Percentiles rank a stretch among this genome's conserved stretches.
Evolutionary conservation across 495 filamentous ascomycete genomes (phyloP).

Genomic region (Penicillium roqueforti): DNA sequence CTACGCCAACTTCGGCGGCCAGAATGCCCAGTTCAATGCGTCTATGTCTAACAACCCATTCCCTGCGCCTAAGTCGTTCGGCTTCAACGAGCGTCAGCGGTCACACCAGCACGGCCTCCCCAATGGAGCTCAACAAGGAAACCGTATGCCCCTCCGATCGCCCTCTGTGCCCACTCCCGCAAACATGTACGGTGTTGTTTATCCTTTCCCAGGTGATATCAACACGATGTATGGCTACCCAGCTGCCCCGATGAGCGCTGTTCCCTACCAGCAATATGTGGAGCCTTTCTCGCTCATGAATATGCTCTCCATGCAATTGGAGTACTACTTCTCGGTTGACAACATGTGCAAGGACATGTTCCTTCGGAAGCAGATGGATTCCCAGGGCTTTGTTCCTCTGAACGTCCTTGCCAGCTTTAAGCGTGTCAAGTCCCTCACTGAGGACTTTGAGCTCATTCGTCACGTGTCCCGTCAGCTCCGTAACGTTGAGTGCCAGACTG

Average conservation of each 20-base stretch:
- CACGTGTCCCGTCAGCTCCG: constrained; percentile 66
- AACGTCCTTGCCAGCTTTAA: constrained; percentile 75
- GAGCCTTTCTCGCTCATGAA: constrained; percentile 52
- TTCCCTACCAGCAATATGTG: constrained; percentile 58
- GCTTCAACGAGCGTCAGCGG: constrained; percentile 41
- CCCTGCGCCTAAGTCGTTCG: constrained; percentile 36
- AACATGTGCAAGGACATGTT: constrained; percentile 94
- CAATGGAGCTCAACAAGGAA: constrained; percentile 36
- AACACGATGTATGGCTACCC: constrained; percentile 50
- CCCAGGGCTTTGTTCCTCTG: constrained; percentile 83
- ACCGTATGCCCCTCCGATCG: constrained; percentile 44
- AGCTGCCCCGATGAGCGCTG: constrained; percentile 53
- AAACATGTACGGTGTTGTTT: constrained; percentile 35
- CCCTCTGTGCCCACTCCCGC: constrained; percentile 46
- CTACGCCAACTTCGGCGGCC: constrained; percentile 36
- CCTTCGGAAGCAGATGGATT: constrained; percentile 88
- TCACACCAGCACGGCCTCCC: constrained; percentile 32
- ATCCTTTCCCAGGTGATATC: constrained; percentile 36
- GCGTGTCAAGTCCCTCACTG: constrained; percentile 70
- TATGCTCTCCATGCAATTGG: constrained; percentile 66
- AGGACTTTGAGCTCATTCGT: constrained; percentile 68
- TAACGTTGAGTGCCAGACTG: constrained; percentile 63
- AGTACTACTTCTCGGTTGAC: constrained; percentile 93
- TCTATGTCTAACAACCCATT: constrained; percentile 40
- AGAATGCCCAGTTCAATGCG: constrained; percentile 48